Evolutionary conservation across 2,329 filamentous ascomycete species (phyloP), one percentile per base, ranked within the genome.

Genomic region (Monosporascus sp.): DNA sequence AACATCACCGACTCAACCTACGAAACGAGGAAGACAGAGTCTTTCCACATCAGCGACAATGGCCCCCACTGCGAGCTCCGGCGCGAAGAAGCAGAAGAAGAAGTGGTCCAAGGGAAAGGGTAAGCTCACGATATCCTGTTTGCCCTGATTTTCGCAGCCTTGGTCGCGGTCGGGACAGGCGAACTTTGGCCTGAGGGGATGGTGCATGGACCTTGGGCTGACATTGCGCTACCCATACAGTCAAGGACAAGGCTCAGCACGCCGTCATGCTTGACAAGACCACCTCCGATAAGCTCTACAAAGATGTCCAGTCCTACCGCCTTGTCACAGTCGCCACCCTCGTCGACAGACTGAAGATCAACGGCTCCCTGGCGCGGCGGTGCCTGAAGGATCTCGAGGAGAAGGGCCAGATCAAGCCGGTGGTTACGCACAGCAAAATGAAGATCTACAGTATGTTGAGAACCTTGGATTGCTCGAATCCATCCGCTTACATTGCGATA

Each of bases 201-300:
- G 3, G 9, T 24, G 3, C 11, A 48, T 49, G 43, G 46, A 51
- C 5, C 49, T 51, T n/a, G 31, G 44, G 41, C 64, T 67, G 58
- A 66, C 58, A 19, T 54, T 38, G 46, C 43, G n/a, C 45, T 40
- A 26, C 49, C 34, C 37, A 14, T 60, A 44, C 52, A 69, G 94
- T 99, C 84, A 99, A 99, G 94, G 94, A 99, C 87, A 99, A 99
- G 92, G 93, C 94, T 80, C 89, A 97, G 79, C 94, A 99, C 86
- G 90, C 90, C 78, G 94, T 99, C 79, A 84, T 97, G 74, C 91
- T 99, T 81, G 94, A 99, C 85, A 99, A 99, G 87, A 75, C 83
- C 80, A 96, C 88, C 74, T 89, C 88, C 67, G 94, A 99, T 81
- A 96, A 95, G 85, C 91, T 99, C 78, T 89, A 96, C 85, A 99